Base-by-base conservation (phyloP, 2,329 filamentous ascomycete species). In the Herpotrichia juniperi region DNA sequence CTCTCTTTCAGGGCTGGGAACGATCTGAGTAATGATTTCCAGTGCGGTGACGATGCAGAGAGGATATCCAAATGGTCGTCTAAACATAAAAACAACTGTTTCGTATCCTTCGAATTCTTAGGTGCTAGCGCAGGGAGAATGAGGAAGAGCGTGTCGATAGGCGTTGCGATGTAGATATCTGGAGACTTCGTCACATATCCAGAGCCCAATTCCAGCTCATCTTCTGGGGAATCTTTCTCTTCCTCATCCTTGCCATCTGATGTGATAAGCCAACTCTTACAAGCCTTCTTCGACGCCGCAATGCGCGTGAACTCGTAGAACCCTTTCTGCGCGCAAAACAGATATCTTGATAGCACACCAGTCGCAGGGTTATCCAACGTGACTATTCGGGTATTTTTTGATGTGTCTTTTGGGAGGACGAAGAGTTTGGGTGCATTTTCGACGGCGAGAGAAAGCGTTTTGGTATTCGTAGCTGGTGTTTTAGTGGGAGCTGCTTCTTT, bases 141-240 rank as follows among this genome's bases (percentile, higher is more conserved):
- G 45, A 97, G 79, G 76, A 97, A 97, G 2, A 97, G 68, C 4
- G 90, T 83, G 71, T 99, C 94, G 48, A 96, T 79, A 1, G 86
- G 84, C 1, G 94, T 96, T 8, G 93, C 91, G 53, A 97, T 76
- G 64, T 89, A 88, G n/a, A 97, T 76, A 53, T 92, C 86, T 28
- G 91, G 86, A 37, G 81, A 81, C 63, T 87, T 86, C 28, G 86
- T 82, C 21, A 91, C 75, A 59, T 83, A 84, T 11, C 81, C 84
- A 62, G 60, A 63, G 24, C 64, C 61, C 46, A 66, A 51, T 11
- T 54, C 45, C 16, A 42, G 47, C 4, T 37, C 39, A 2, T 56
- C 56, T 25, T 40, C 46, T 28, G 14, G 6, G 24, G 34, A 32
- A 0, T 51, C 21, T 37, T 55, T 26, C 45, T 53, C 30, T 28